Percentiles rank a stretch among this genome's conserved stretches.
Conservation (phyloP, 768 basidiomycete species). For the Lactifluus volemus region DNA sequence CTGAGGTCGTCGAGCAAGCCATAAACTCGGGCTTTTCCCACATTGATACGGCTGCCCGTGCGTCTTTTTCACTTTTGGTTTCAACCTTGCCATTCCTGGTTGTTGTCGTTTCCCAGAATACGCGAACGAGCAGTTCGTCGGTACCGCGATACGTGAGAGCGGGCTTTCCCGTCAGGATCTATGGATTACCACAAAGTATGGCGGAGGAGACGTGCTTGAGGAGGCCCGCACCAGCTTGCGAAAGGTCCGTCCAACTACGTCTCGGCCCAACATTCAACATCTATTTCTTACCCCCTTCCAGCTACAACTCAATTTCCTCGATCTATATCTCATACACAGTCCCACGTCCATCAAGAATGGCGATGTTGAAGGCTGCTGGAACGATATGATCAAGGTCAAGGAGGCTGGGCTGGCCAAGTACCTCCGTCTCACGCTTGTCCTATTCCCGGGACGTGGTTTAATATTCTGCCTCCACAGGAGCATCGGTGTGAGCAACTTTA, state of each 20-base stretch:
- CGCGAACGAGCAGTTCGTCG: constrained; percentile 32
- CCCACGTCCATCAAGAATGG: constrained; percentile 28
- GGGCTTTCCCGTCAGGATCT: constrained; percentile 30
- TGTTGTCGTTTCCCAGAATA: constrained; percentile 23
- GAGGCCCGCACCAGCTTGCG: constrained; percentile 40
- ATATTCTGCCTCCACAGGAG: constrained; percentile 35
- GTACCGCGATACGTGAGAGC: constrained; percentile 29
- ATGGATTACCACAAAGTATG: constrained; percentile 42
- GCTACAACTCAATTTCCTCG: constrained; percentile 53
- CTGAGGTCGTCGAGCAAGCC: constrained; percentile 47
- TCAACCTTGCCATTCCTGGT: no score
- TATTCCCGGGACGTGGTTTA: not conserved
- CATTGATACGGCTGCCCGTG: constrained; percentile 54
- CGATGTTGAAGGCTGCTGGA: constrained; percentile 40
- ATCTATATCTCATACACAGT: constrained; percentile 62
- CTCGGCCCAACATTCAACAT: not conserved
- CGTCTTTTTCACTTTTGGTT: constrained; percentile 4
- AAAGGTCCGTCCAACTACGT: constrained; percentile 30
- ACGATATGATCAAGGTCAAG: constrained; percentile 46
- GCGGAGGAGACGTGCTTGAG: constrained; percentile 28
- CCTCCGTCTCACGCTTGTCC: not conserved
- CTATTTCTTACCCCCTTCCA: constrained; percentile 21
- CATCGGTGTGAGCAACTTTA: constrained; percentile 69
- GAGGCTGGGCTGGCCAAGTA: constrained; percentile 34
- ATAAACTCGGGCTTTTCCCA: constrained; percentile 54